These are phyloP conservation scores for Nannizzia gypsea DNA, from an alignment of 2,329 filamentous ascomycete species.

Conservation along the genomic window DNA sequence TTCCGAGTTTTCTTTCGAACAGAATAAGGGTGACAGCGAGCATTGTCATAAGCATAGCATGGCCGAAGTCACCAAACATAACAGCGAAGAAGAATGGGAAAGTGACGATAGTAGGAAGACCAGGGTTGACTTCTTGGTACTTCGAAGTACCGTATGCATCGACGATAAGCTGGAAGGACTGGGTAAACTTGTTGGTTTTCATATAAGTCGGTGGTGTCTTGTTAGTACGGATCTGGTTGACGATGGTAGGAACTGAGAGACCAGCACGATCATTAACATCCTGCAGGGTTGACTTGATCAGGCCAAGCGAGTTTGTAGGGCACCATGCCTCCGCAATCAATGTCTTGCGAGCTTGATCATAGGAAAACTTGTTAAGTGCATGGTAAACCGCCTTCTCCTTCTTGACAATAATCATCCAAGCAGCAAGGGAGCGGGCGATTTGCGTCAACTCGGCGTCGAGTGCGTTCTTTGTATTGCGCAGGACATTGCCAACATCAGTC, in stretches of 20 bases:
- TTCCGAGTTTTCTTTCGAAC: constrained; percentile 71
- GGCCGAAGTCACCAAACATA: constrained; percentile 98
- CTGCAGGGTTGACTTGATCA: constrained; percentile 86
- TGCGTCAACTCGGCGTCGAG: constrained; percentile 86
- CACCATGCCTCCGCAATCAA: constrained; percentile 97
- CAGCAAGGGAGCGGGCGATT: constrained; percentile 81
- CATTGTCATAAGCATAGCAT: constrained; percentile 76
- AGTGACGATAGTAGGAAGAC: constrained; percentile 86
- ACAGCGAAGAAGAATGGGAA: constrained; percentile 99
- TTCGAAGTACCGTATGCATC: constrained; percentile 97
- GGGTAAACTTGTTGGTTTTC: constrained; percentile 97
- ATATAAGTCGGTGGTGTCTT: constrained; percentile 96
- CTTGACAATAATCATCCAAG: constrained; percentile 95
- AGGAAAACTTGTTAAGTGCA: constrained; percentile 90
- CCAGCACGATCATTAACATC: constrained; percentile 95
- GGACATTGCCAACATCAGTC: constrained; percentile 79
- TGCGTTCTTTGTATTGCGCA: constrained; percentile 89
- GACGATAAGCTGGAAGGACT: constrained; percentile 97
- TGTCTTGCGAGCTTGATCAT: constrained; percentile 88
- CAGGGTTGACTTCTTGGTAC: constrained; percentile 94
- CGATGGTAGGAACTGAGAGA: constrained; percentile 92
- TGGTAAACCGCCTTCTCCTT: constrained; percentile 98
- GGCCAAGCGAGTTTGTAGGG: constrained; percentile 74
- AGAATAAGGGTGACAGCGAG: constrained; percentile 89
- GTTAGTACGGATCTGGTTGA: constrained; percentile 93